phyloP scores from a whole-genome alignment of 1,139 yeast species.

The Maudiozyma humilis region DNA sequence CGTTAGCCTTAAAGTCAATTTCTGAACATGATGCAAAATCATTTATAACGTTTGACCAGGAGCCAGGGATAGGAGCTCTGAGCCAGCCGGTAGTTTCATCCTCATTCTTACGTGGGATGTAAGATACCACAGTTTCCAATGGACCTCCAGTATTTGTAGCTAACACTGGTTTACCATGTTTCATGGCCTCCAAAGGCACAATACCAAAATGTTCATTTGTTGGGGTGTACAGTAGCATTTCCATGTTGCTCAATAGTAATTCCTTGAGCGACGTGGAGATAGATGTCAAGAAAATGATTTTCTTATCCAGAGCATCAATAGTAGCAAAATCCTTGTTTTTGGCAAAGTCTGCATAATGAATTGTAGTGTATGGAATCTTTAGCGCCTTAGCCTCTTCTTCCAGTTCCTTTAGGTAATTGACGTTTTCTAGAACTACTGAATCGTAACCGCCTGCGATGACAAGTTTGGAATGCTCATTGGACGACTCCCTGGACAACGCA shows the following conservation, averaged over 20 bases:
- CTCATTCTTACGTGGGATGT: constrained; percentile 31
- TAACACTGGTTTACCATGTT: constrained; percentile 69
- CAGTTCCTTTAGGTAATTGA: constrained; percentile 57
- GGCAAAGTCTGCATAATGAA: constrained; percentile 37
- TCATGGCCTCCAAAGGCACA: constrained; percentile 94
- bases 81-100: constrained; percentile 72
- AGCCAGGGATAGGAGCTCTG: constrained; percentile 43
- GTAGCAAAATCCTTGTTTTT: constrained; percentile 31
- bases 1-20: constrained; percentile 31
- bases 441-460: constrained; percentile 94
- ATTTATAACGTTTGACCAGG: constrained; percentile 61
- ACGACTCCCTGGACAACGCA: constrained; percentile 33
- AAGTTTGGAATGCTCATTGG: constrained; percentile 36
- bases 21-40: constrained; percentile 22
- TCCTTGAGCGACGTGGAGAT: constrained; percentile 61
- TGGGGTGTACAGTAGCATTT: constrained; percentile 77
- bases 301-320: constrained; percentile 17
- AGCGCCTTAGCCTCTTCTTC: constrained; percentile 41
- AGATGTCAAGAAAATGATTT: constrained; percentile 74
- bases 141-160: constrained; percentile 94
- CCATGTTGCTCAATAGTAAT: constrained; percentile 49
- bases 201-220: constrained; percentile 92
- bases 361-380: constrained; percentile 40
- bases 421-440: constrained; percentile 64
- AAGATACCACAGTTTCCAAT: constrained; percentile 60